phyloP scores from a whole-genome alignment of 2,329 filamentous ascomycete species.

The Penicillium fuscoglaucum region DNA sequence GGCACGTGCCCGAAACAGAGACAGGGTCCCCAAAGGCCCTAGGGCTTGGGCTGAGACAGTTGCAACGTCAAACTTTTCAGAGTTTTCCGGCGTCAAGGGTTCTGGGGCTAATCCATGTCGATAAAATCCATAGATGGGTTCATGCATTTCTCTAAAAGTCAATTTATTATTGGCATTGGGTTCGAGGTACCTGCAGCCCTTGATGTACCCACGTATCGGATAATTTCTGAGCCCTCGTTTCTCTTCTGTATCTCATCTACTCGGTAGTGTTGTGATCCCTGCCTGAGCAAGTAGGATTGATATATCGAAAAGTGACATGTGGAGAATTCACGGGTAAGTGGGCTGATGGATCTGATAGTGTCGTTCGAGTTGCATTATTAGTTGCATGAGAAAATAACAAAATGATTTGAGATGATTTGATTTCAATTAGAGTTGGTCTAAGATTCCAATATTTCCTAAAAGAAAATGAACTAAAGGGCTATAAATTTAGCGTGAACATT shows the following conservation, averaged over 20 bases:
- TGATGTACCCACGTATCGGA: slow-evolving; percentile 13
- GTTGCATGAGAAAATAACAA: too few relatives aligned
- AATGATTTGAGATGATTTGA: background rate
- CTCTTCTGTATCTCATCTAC: slow-evolving; percentile 17
- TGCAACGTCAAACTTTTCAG: slow-evolving; percentile 17
- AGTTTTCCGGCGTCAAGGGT: slow-evolving; percentile 7
- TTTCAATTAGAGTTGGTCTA: background rate
- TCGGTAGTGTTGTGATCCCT: slow-evolving; percentile 5
- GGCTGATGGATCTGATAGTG: slow-evolving; percentile 16
- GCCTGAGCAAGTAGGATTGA: slow-evolving; percentile 10
- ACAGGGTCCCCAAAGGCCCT: background rate
- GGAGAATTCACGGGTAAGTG: slow-evolving; percentile 18
- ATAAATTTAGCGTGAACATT: too few relatives aligned
- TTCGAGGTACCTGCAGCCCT: slow-evolving; percentile 23
- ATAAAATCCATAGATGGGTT: slow-evolving; percentile 19
- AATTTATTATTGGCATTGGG: slow-evolving; percentile 12
- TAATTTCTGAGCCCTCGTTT: slow-evolving; percentile 19
- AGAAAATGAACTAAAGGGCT: too few relatives aligned
- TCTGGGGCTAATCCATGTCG: slow-evolving; percentile 11
- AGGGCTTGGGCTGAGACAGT: slow-evolving; percentile 3
- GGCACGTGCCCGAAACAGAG: slow-evolving; percentile 23
- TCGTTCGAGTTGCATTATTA: background rate
- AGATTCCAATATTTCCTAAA: too few relatives aligned
- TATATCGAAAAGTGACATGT: slow-evolving; percentile 20
- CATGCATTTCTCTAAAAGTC: slow-evolving; percentile 17